Conservation (phyloP, 495 filamentous ascomycete genomes). For the Penicillium antarcticum region DNA sequence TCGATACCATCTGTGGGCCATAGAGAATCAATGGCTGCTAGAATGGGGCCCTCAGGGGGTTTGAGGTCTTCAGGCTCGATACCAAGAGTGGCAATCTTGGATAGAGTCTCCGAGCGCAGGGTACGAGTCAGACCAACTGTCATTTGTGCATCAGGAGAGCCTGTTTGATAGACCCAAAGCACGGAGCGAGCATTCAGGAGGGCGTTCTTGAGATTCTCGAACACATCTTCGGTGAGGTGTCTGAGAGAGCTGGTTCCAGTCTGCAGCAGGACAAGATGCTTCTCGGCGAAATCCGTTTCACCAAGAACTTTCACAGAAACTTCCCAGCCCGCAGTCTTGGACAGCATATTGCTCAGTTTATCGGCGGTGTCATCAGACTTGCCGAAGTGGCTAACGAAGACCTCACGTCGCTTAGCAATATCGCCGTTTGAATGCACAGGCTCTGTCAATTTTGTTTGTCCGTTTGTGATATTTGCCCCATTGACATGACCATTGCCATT, state of each 20-base stretch:
- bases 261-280: conserved; percentile 21
- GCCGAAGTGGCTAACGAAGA: conserved; percentile 16
- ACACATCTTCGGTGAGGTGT: conserved; percentile 14
- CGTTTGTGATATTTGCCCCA: neutral
- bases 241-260: conserved; percentile 17
- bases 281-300: conserved; percentile 6
- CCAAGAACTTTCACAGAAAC: conserved; percentile 9
- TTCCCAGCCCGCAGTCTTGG: conserved; percentile 7
- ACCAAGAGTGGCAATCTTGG: conserved; percentile 52
- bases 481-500: neutral
- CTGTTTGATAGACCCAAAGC: conserved; percentile 49
- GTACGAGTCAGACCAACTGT: conserved; percentile 50
- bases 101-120: conserved; percentile 49
- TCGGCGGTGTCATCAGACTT: conserved; percentile 12
- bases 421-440: conserved; percentile 7
- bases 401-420: neutral
- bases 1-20: conserved; percentile 15
- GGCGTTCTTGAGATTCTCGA: conserved; percentile 19
- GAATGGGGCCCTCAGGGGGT: conserved; percentile 36
- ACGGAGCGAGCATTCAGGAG: conserved; percentile 33
- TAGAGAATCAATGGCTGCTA: conserved; percentile 21
- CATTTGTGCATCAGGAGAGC: conserved; percentile 50
- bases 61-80: conserved; percentile 34
- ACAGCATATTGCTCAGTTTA: conserved; percentile 7
- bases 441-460: neutral